These are phyloP conservation scores for Lactarius tabidus DNA, from an alignment of 768 basidiomycete genomes.

Conservation along the genomic window DNA sequence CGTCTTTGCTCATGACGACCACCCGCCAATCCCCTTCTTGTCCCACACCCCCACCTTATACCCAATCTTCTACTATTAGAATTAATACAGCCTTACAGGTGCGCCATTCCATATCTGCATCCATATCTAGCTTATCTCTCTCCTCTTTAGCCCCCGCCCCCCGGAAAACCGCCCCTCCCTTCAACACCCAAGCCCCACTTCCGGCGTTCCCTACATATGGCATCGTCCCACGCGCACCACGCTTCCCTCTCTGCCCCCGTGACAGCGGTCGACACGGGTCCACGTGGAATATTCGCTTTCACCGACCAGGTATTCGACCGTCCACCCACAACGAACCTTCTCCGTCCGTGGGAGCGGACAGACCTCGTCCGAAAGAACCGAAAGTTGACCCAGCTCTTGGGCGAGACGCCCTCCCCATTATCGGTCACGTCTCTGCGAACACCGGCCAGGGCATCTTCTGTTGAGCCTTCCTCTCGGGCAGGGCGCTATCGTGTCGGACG, in stretches of 20 bases:
- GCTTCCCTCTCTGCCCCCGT: constrained; percentile 5
- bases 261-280: constrained; percentile 18
- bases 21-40: constrained; percentile 33
- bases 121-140: constrained; percentile 8
- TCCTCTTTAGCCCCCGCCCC: constrained; percentile 1
- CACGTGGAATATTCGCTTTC: constrained; percentile 14
- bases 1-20: not conserved
- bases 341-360: constrained; percentile 60
- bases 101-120: not conserved
- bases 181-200: constrained; percentile 47
- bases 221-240: constrained; percentile 13
- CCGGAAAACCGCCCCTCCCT: constrained; percentile 42
- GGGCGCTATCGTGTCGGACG: not conserved
- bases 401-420: constrained; percentile 46
- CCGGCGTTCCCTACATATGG: constrained; percentile 32
- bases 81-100: constrained; percentile 10
- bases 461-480: constrained; percentile 1
- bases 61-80: constrained; percentile 4
- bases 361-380: constrained; percentile 69
- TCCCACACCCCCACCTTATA: constrained; percentile 11
- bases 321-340: constrained; percentile 66
- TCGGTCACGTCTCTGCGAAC: constrained; percentile 14
- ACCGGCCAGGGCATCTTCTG: not conserved
- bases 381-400: constrained; percentile 80
- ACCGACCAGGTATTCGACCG: constrained; percentile 30